These are phyloP conservation scores for Leishmania major DNA, from an alignment of 208 protist species.

Conservation along the genomic window DNA sequence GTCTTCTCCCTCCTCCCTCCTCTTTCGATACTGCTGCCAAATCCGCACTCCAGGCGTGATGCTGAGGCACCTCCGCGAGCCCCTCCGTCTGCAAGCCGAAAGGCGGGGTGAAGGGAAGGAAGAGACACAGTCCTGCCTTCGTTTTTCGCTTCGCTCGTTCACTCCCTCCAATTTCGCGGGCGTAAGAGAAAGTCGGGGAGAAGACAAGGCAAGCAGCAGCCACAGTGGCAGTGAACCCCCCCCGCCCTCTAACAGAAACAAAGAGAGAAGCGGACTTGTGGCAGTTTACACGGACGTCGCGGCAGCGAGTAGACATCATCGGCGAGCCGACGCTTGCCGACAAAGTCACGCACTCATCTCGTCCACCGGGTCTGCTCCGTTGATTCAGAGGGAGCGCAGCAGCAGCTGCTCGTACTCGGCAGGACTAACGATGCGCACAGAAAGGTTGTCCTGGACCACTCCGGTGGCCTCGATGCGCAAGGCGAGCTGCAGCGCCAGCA, in stretches of 20 bases:
- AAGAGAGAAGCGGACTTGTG: background rate
- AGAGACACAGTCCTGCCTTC: background rate
- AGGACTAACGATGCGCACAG: slow-evolving; percentile 37
- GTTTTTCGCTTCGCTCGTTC: background rate
- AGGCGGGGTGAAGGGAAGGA: background rate
- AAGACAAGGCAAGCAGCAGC: background rate
- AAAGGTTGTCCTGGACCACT: slow-evolving; percentile 53
- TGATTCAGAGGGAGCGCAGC: slow-evolving; percentile 9
- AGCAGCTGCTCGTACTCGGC: slow-evolving; percentile 35
- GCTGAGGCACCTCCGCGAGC: background rate
- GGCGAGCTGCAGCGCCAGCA: slow-evolving; percentile 75
- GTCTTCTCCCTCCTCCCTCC: background rate
- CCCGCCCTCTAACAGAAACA: background rate
- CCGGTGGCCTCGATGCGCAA: slow-evolving; percentile 57
- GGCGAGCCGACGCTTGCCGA: background rate
- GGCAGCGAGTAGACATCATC: background rate
- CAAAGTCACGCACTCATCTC: background rate
- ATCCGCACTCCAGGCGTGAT: background rate
- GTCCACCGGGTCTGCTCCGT: background rate
- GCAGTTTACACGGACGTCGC: background rate
- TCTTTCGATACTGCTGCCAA: background rate
- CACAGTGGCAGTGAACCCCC: background rate
- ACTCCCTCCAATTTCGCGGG: too few relatives aligned
- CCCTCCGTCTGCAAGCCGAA: background rate
- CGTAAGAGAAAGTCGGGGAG: background rate